These are phyloP conservation scores for Podospora pseudocomata DNA, from an alignment of 495 filamentous ascomycete genomes.

Conservation along the genomic window DNA sequence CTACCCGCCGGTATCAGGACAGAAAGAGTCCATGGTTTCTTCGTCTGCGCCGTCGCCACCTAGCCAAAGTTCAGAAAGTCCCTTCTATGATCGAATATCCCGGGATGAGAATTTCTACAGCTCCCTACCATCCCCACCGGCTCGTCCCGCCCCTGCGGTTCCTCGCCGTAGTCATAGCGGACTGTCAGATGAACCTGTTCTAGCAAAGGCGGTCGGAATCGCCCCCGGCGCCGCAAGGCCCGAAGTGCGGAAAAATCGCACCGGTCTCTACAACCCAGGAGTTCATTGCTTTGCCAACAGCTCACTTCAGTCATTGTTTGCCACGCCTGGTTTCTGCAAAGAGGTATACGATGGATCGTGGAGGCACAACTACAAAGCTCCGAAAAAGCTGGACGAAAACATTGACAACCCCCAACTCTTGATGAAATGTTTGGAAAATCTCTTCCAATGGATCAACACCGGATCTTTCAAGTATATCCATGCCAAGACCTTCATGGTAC, in stretches of 20 bases:
- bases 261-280: slow-evolving; percentile 76
- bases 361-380: slow-evolving; percentile 42
- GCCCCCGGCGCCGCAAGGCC: slow-evolving; percentile 12
- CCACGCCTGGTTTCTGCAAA: slow-evolving; percentile 64
- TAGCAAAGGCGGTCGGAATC: slow-evolving; percentile 20
- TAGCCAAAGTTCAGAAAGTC: not conserved
- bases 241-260: slow-evolving; percentile 43
- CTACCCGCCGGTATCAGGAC: slow-evolving; percentile 66
- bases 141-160: slow-evolving; percentile 77
- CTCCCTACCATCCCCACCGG: slow-evolving; percentile 44
- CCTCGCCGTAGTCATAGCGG: slow-evolving; percentile 86
- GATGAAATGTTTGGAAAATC: slow-evolving; percentile 66
- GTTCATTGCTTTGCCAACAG: slow-evolving; percentile 91
- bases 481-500: slow-evolving; percentile 62
- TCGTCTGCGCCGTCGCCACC: slow-evolving; percentile 6
- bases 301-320: slow-evolving; percentile 76
- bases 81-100: not conserved
- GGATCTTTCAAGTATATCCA: slow-evolving; percentile 53
- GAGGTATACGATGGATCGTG: slow-evolving; percentile 60
- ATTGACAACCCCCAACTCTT: slow-evolving; percentile 76
- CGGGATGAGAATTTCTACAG: not conserved
- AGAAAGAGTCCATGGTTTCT: slow-evolving; percentile 73
- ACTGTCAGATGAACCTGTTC: slow-evolving; percentile 54
- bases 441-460: slow-evolving; percentile 67
- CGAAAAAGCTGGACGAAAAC: slow-evolving; percentile 56